Evolutionary conservation across 2,329 filamentous ascomycete genomes (phyloP), one percentile per base, ranked within the genome.

Genomic region (Ceratocystis albifundus): DNA sequence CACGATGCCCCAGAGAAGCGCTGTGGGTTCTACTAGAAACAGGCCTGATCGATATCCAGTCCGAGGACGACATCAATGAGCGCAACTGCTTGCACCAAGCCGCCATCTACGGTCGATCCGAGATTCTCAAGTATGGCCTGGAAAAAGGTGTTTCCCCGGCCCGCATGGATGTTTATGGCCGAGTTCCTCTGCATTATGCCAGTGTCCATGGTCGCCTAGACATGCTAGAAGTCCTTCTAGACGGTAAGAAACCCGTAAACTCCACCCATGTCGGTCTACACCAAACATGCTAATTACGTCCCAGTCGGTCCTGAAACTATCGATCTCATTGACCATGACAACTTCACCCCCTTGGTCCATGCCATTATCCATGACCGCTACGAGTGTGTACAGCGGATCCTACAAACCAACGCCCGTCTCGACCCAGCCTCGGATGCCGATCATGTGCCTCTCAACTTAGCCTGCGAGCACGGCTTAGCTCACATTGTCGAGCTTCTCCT

Each of bases 1-100:
- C 88, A 90, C 70, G 90, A 96, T 71, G 93, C 88, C 2, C 91
- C 0, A 82, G 88, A 69, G 84, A 88, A 32, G 87, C 92, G 7
- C 79, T 97, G 22, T 83, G 85, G 67, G 79, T 90, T 4, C 82
- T 99, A 30, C 79, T 96, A 30, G 85, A 89, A 62, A 96, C 92
- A 1, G 84, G 85, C 0, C 78, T 94, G 28, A 89, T 99, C 44
- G 88, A 97, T 74, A 82, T 96, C n/a, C 86, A 90, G 72, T 94
- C 91, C 0, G 90, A 96, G 71, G 94, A 99, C 74, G 92, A 96
- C 72, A 97, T 99, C 75, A 99, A 97, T 72, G 93, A 96, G 77
- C 84, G 94, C 50, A 99, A 96, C 72, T 96, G 92, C 73, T 80
- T 99, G 61, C 94, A 99, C 72, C 94, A 97, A 76, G 90, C 94